A percentile compares a stretch with the other conserved stretches of the same genome.
phyloP scores from a whole-genome alignment of 2,329 filamentous ascomycete species.

The Alternaria conjuncta region DNA sequence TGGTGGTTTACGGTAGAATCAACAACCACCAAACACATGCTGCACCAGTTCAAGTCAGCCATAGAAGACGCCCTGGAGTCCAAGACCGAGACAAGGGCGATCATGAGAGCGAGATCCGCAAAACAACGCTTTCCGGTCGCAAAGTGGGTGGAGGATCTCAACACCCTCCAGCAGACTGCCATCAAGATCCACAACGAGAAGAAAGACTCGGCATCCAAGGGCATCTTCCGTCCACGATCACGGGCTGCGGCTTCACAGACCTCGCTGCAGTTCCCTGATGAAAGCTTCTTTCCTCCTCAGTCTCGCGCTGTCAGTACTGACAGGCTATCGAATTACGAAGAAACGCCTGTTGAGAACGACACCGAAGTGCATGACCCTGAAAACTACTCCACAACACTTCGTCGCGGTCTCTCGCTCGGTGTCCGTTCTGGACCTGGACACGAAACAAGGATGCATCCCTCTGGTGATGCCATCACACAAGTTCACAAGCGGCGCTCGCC shows the following conservation, averaged over 20 bases:
- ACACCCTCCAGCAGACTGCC: background rate
- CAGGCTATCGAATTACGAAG: background rate
- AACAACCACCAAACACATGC: conserved; percentile 66
- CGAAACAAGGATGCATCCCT: background rate
- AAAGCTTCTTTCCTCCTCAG: background rate
- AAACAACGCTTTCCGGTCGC: conserved; percentile 72
- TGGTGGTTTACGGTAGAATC: conserved; percentile 76
- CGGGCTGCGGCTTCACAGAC: background rate
- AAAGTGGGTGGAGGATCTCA: conserved; percentile 42
- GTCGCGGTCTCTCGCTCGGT: background rate
- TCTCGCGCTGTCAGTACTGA: background rate
- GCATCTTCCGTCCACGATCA: background rate
- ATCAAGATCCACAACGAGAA: background rate
- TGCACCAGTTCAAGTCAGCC: conserved; percentile 69
- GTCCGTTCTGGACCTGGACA: background rate
- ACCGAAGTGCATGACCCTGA: background rate
- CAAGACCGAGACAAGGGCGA: conserved; percentile 61
- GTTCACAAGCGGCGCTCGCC: background rate
- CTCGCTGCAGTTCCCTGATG: background rate
- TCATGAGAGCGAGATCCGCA: conserved; percentile 69
- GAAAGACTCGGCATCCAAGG: background rate
- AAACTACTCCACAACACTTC: background rate
- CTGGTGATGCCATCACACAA: background rate
- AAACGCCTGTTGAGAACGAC: background rate
- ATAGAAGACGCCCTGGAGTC: conserved; percentile 68